phyloP scores from a whole-genome alignment of 164 flowering plant genomes.

The Buxus sempervirens region DNA sequence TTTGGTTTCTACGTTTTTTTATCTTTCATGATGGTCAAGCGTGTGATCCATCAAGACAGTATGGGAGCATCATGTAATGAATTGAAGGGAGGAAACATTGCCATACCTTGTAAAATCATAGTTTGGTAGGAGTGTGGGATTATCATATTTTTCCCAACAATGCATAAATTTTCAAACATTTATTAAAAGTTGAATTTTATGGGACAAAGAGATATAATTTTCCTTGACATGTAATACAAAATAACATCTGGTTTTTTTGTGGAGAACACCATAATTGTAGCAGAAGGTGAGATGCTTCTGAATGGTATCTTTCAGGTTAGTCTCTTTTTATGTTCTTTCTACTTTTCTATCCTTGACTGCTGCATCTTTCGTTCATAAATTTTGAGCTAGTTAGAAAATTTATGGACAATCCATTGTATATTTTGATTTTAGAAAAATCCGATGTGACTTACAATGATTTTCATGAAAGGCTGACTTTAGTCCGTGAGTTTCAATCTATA shows the following conservation, averaged over 20 bases:
- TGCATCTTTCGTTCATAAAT: background rate
- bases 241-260: slow-evolving; percentile 83
- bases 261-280: slow-evolving; percentile 90
- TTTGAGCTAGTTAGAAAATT: too few relatives aligned
- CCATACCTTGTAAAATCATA: too few relatives aligned
- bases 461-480: too few relatives aligned
- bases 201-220: slow-evolving; percentile 15
- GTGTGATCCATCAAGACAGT: too few relatives aligned
- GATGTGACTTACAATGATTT: too few relatives aligned
- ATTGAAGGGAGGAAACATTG: too few relatives aligned
- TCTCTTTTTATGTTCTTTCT: background rate
- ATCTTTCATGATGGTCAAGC: background rate
- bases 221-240: slow-evolving; percentile 73
- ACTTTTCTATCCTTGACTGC: background rate
- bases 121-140: background rate
- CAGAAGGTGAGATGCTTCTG: slow-evolving; percentile 82
- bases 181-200: background rate
- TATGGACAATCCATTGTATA: too few relatives aligned
- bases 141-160: background rate
- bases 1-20: too few relatives aligned
- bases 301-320: slow-evolving; percentile 84
- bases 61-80: background rate
- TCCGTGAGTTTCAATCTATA: too few relatives aligned
- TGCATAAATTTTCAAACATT: background rate
- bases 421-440: too few relatives aligned